Evolutionary conservation across 768 basidiomycete genomes (phyloP).

Genomic region (Russula earlei): DNA sequence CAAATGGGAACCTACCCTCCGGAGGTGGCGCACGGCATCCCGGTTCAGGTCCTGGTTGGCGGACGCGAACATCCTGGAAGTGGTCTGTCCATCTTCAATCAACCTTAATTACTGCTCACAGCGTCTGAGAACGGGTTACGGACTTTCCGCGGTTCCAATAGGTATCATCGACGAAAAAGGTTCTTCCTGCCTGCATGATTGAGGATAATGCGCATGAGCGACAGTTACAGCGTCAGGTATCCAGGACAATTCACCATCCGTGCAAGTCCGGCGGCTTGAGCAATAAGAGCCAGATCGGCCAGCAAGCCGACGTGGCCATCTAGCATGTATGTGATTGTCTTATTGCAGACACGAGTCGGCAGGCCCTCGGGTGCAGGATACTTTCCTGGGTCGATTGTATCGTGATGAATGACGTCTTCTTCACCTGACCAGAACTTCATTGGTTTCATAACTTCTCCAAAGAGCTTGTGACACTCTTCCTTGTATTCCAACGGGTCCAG

Average conservation of each 20-base stretch:
- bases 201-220: not conserved
- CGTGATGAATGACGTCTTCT: slow-evolving; percentile 28
- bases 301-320: slow-evolving; percentile 57
- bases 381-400: slow-evolving; percentile 21
- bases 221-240: not conserved
- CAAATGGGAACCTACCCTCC: slow-evolving; percentile 35
- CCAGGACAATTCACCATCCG: slow-evolving; percentile 39
- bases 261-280: slow-evolving; percentile 57
- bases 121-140: slow-evolving; percentile 20
- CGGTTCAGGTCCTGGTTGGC: slow-evolving; percentile 56
- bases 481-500: slow-evolving; percentile 48
- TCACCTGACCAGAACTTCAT: slow-evolving; percentile 43
- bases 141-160: slow-evolving; percentile 70
- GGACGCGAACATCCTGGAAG: slow-evolving; percentile 43
- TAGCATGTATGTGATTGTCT: slow-evolving; percentile 63
- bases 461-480: slow-evolving; percentile 44
- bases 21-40: slow-evolving; percentile 54
- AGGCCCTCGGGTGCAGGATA: slow-evolving; percentile 24
- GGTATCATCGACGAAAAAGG: slow-evolving; percentile 60
- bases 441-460: slow-evolving; percentile 38
- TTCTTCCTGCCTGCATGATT: slow-evolving; percentile 42
- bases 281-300: slow-evolving; percentile 56
- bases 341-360: slow-evolving; percentile 34
- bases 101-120: not conserved
- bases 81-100: slow-evolving; percentile 52